A percentile compares a stretch with the other conserved stretches of the same genome.
Conservation (phyloP, 345 rosid species). For the Syzygium aromaticum region DNA sequence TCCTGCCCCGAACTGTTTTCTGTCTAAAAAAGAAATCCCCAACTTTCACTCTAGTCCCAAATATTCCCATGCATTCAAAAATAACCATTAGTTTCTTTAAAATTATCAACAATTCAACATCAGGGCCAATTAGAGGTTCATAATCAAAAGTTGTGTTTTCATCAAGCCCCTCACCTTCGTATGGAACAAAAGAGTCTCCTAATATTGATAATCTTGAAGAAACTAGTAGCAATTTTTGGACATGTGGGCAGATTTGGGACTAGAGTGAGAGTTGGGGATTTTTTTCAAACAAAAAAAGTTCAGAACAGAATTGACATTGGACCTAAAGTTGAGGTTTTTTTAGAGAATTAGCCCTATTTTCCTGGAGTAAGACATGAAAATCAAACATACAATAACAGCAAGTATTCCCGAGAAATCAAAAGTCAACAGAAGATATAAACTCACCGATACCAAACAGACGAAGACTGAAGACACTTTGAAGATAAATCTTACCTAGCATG, state of each 20-base stretch:
- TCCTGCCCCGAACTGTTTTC: neutral
- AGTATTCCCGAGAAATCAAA: neutral
- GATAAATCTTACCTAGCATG: constrained; percentile 51
- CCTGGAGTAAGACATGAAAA: neutral
- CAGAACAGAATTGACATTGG: neutral
- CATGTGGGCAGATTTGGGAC: neutral
- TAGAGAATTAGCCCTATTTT: neutral
- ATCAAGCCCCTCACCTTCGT: neutral
- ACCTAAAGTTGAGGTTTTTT: neutral
- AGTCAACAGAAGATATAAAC: neutral
- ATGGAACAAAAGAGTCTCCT: neutral
- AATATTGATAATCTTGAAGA: neutral
- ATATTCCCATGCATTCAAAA: neutral
- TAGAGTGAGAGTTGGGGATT: neutral
- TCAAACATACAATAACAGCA: neutral
- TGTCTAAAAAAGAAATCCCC: neutral
- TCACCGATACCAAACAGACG: neutral
- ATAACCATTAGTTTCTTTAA: too few species aligned
- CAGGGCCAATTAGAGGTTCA: neutral
- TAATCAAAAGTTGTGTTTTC: neutral
- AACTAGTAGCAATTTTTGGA: neutral
- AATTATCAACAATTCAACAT: neutral
- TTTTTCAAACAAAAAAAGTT: neutral
- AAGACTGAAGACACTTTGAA: neutral
- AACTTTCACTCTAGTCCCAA: neutral